Evolutionary conservation across 495 filamentous ascomycete genomes (phyloP), one percentile per base, ranked within the genome.

Genomic region (Bryoglossum gracile): DNA sequence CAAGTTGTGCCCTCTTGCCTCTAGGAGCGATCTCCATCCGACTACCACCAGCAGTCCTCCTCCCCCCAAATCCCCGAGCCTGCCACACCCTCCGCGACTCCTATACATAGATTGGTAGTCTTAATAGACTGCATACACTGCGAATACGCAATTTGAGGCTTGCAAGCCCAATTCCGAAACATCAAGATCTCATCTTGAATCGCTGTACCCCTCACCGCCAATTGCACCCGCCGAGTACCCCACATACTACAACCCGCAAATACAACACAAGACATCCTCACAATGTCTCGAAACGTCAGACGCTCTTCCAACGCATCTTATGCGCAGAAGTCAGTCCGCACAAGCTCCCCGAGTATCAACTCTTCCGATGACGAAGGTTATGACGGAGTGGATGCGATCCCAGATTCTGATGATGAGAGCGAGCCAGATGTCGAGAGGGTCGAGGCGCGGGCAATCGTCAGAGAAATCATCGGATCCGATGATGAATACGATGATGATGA

Each of bases 341-440:
- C 65, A 51, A 64, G 62, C 26, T 63, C 53, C 43, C 71, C 66
- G 23, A 36, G n/a, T 24, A 66, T 67, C 53, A 60, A 72, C 56
- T 69, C 75, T 25, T 77, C 80, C 4, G 78, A 84, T 50, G 81
- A 89, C 47, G 81, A 83, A 37, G 42, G 19, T 84, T 86, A 59
- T 81, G 80, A 11, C 9, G 86, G 73, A 14, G 81, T 91, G 26
- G 82, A 89, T 54, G 77, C 86, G 30, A 83, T 94, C 50, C 83
- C 77, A 46, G 86, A 89, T 39, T 83, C 75, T 8, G 83, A 87
- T 51, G 83, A 87, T 51, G 83, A 86, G 42, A 83, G 87, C 62
- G 84, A 88, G 55, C 74, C 80, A 59, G 78, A 82, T 68, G 73
- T 88, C 21, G 74, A 81, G 56, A 76, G 80, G 65, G 68, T 77